phyloP scores from a whole-genome alignment of 2,329 filamentous ascomycete species.

The Knoxdaviesia proteae region DNA sequence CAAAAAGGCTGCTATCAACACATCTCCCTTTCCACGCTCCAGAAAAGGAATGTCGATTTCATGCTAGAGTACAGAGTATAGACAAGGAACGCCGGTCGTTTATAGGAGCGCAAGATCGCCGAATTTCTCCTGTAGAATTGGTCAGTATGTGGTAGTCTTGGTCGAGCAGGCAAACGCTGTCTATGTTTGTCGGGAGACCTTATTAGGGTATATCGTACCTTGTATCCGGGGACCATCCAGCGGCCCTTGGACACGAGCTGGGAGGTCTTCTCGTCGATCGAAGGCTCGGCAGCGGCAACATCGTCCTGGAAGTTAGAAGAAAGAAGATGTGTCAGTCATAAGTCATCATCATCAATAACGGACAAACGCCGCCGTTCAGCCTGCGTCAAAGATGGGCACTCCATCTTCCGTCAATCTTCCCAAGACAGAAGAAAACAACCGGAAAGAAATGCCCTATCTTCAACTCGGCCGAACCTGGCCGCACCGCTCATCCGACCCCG shows the following conservation, averaged over 20 bases:
- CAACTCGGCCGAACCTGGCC: too few species aligned
- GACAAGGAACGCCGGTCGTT: constrained; percentile 15
- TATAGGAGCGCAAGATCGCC: constrained; percentile 92
- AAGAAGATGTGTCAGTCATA: neutral
- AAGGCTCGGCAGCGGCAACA: constrained; percentile 78
- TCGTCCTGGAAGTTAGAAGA: constrained; percentile 46
- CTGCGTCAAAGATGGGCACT: too few species aligned
- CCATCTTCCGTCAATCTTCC: too few species aligned
- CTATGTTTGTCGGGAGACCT: too few species aligned
- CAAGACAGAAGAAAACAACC: neutral
- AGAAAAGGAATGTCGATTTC: too few species aligned
- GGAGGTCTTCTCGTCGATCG: constrained; percentile 91
- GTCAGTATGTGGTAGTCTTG: constrained; percentile 19
- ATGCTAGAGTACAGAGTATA: too few species aligned
- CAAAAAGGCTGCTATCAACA: too few species aligned
- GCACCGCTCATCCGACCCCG: too few species aligned
- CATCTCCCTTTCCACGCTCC: too few species aligned
- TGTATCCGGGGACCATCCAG: constrained; percentile 97
- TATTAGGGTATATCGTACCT: constrained; percentile 37
- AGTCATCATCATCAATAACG: too few species aligned
- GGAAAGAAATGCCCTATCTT: too few species aligned
- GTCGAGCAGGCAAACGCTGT: neutral
- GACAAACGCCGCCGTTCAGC: too few species aligned
- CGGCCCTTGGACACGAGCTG: constrained; percentile 93
- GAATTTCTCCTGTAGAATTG: constrained; percentile 68